phyloP scores from a whole-genome alignment of 2,329 filamentous ascomycete species.

The Pleurostoma richardsiae region DNA sequence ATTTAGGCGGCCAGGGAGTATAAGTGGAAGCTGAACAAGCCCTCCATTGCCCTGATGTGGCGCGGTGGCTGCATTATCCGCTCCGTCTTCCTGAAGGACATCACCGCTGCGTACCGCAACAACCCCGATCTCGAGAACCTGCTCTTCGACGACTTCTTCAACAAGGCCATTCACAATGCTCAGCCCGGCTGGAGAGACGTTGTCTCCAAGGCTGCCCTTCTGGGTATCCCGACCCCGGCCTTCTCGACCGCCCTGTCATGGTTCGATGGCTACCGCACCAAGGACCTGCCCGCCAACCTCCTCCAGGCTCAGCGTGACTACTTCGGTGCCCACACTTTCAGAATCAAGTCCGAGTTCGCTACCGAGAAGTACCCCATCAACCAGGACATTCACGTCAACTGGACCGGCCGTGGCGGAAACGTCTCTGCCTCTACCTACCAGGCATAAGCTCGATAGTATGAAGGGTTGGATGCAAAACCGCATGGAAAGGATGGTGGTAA shows the following conservation, averaged over 20 bases:
- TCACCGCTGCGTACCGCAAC: conserved; percentile 92
- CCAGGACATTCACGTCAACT: conserved; percentile 97
- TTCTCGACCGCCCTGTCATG: conserved; percentile 97
- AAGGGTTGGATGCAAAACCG: background rate
- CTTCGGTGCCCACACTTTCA: conserved; percentile 94
- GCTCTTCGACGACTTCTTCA: conserved; percentile 99
- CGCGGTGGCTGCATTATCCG: conserved; percentile 99
- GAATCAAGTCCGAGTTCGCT: conserved; percentile 75
- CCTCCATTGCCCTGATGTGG: conserved; percentile 99
- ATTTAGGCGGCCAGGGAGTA: conserved; percentile 87
- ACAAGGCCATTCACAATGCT: conserved; percentile 95
- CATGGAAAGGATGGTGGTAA: background rate
- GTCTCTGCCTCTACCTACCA: conserved; percentile 97
- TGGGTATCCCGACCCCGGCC: conserved; percentile 92
- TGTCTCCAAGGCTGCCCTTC: conserved; percentile 83
- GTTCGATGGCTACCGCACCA: conserved; percentile 98
- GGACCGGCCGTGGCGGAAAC: conserved; percentile 96
- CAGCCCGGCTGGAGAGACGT: conserved; percentile 91
- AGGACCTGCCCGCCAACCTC: conserved; percentile 95
- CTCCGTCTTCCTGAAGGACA: conserved; percentile 99
- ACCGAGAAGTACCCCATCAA: conserved; percentile 76
- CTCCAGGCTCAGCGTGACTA: conserved; percentile 99
- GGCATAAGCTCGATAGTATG: conserved; percentile 58
- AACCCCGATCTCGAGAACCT: conserved; percentile 96
- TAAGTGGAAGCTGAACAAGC: conserved; percentile 99